These are phyloP conservation scores for Daphne laureola DNA, from an alignment of 441 rosid genomes.

Conservation along the genomic window DNA sequence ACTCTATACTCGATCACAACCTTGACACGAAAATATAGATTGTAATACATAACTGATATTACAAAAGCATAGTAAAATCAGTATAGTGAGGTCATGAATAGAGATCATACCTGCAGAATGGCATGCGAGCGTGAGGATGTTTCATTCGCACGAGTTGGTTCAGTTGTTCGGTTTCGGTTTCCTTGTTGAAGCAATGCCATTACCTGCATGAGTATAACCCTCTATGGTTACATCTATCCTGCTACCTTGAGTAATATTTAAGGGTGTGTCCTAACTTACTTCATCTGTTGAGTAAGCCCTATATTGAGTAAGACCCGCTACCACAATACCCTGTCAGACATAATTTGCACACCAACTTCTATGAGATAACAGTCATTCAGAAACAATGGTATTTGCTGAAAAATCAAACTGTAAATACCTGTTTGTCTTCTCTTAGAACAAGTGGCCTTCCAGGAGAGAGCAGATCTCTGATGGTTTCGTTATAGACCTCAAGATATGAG, in stretches of 20 bases:
- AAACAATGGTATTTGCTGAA: background rate
- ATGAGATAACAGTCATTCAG: background rate
- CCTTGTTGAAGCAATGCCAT: conserved; percentile 88
- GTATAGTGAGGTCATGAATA: background rate
- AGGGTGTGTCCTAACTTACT: conserved; percentile 29
- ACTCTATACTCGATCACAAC: conserved; percentile 71
- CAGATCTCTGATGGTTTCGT: conserved; percentile 88
- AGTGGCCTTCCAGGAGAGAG: conserved; percentile 96
- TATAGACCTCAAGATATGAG: conserved; percentile 90
- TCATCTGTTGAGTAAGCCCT: conserved; percentile 95
- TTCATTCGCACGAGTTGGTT: conserved; percentile 87
- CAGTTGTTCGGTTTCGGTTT: conserved; percentile 90
- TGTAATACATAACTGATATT: background rate
- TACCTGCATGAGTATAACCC: conserved; percentile 38
- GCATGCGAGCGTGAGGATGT: conserved; percentile 96
- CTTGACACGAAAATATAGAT: conserved; percentile 21
- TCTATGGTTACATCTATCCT: conserved; percentile 1
- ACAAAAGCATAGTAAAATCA: background rate
- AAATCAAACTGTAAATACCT: conserved; percentile 30
- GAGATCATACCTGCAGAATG: conserved; percentile 64
- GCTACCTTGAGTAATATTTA: conserved; percentile 4
- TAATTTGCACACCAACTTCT: conserved; percentile 12
- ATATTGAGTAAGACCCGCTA: conserved; percentile 89
- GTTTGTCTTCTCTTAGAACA: conserved; percentile 86
- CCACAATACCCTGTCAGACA: conserved; percentile 62